Evolutionary conservation across 345 rosid species (phyloP).

Genomic region (Hibiscus tridactylites): DNA sequence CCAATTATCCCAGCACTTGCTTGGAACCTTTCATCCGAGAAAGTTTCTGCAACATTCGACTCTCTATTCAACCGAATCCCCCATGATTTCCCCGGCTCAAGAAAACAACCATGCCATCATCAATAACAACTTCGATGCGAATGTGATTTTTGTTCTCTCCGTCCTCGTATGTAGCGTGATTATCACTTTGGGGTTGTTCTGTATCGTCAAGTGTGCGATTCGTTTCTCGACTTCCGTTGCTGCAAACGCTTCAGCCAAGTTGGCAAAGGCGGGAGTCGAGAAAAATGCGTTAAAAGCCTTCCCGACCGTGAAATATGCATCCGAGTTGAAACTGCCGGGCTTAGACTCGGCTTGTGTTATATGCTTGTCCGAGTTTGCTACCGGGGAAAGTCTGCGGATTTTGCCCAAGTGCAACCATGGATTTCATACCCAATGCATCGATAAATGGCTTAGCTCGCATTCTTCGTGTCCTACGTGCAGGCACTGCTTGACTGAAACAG

Average conservation of each 20-base stretch:
- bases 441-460: slow-evolving; percentile 52
- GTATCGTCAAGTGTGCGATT: slow-evolving; percentile 33
- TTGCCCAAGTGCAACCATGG: slow-evolving; percentile 30
- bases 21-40: slow-evolving; percentile 23
- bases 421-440: not conserved
- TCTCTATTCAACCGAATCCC: slow-evolving; percentile 1
- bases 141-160: slow-evolving; percentile 38
- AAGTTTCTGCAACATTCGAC: slow-evolving; percentile 20
- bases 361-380: slow-evolving; percentile 38
- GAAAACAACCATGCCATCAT: not conserved
- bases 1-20: slow-evolving; percentile 15
- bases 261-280: slow-evolving; percentile 32
- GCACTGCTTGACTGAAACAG: slow-evolving; percentile 21
- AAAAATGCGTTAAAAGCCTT: slow-evolving; percentile 38
- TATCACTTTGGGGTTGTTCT: slow-evolving; percentile 40
- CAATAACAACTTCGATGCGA: slow-evolving; percentile 27
- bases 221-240: slow-evolving; percentile 25
- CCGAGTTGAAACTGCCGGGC: slow-evolving; percentile 31
- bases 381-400: slow-evolving; percentile 35
- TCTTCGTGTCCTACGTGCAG: slow-evolving; percentile 66
- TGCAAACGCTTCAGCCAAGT: slow-evolving; percentile 6
- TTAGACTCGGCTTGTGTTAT: slow-evolving; percentile 18
- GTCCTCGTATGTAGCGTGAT: slow-evolving; percentile 43
- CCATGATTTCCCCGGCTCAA: slow-evolving; percentile 22
- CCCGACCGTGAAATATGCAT: slow-evolving; percentile 34